phyloP scores from a whole-genome alignment of 2,329 filamentous ascomycete genomes.

The Fusarium brachygibbosum region DNA sequence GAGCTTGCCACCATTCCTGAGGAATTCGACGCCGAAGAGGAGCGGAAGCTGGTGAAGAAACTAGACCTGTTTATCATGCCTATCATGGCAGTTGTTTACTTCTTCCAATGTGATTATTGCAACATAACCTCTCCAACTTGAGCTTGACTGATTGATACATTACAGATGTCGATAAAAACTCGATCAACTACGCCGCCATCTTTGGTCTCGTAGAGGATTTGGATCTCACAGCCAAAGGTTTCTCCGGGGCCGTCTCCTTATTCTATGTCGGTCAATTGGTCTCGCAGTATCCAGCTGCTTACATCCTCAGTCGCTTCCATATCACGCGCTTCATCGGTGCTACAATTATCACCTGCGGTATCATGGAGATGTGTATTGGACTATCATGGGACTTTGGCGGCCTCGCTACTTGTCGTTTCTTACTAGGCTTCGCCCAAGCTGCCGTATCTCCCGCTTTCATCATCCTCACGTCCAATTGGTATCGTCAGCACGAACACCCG shows the following conservation, averaged over 20 bases:
- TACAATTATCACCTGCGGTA: conserved; percentile 49
- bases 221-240: conserved; percentile 20
- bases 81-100: conserved; percentile 38
- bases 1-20: conserved; percentile 28
- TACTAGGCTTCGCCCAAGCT: conserved; percentile 51
- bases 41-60: conserved; percentile 33
- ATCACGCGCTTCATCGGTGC: conserved; percentile 32
- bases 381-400: conserved; percentile 42
- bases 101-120: conserved; percentile 35
- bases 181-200: conserved; percentile 37
- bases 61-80: conserved; percentile 37
- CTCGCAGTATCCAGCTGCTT: conserved; percentile 37
- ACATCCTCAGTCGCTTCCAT: conserved; percentile 35
- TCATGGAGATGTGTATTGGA: conserved; percentile 46
- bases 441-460: conserved; percentile 53
- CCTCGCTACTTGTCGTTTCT: conserved; percentile 46
- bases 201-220: conserved; percentile 37
- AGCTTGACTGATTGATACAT: not conserved
- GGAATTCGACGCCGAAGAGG: conserved; percentile 36
- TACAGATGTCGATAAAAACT: conserved; percentile 40
- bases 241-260: conserved; percentile 34
- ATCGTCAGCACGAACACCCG: conserved; percentile 49
- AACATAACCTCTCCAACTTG: not conserved
- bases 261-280: conserved; percentile 40
- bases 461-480: conserved; percentile 52